These are phyloP conservation scores for Lophiostoma macrostomum DNA, from an alignment of 495 filamentous ascomycete species.

Conservation along the genomic window DNA sequence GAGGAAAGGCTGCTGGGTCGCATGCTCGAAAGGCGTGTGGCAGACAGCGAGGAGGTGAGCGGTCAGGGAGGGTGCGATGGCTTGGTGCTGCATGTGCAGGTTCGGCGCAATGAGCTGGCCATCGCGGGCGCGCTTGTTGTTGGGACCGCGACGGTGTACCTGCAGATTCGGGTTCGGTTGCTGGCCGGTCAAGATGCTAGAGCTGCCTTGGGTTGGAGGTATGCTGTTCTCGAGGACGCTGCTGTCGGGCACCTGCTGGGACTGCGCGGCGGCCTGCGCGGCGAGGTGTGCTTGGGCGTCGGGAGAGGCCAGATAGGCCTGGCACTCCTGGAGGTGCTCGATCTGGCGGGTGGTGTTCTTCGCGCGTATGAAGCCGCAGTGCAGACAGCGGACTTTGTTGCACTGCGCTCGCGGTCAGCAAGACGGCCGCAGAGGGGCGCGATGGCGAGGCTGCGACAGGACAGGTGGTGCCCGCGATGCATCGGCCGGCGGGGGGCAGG, in stretches of 20 bases:
- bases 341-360: constrained; percentile 47
- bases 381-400: constrained; percentile 43
- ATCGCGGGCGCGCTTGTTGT: constrained; percentile 36
- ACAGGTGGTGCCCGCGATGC: no score
- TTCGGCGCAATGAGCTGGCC: constrained; percentile 28
- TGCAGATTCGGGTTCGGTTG: constrained; percentile 43
- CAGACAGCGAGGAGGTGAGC: constrained; percentile 49
- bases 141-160: constrained; percentile 39
- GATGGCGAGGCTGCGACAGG: background rate
- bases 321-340: constrained; percentile 42
- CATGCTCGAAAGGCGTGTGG: constrained; percentile 45
- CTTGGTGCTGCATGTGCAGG: constrained; percentile 15
- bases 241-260: background rate
- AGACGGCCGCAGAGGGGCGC: background rate
- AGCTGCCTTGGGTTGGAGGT: constrained; percentile 4
- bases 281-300: constrained; percentile 36
- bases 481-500: constrained; percentile 1
- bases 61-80: constrained; percentile 46
- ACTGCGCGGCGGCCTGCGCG: constrained; percentile 14
- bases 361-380: constrained; percentile 44
- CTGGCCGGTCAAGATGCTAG: constrained; percentile 38
- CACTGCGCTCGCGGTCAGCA: constrained; percentile 35
- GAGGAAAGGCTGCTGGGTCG: constrained; percentile 69
- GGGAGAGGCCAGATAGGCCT: constrained; percentile 39
- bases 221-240: constrained; percentile 5